These are phyloP conservation scores for Conoideocrella luteorostrata DNA, from an alignment of 2,329 filamentous ascomycete species.

Conservation along the genomic window DNA sequence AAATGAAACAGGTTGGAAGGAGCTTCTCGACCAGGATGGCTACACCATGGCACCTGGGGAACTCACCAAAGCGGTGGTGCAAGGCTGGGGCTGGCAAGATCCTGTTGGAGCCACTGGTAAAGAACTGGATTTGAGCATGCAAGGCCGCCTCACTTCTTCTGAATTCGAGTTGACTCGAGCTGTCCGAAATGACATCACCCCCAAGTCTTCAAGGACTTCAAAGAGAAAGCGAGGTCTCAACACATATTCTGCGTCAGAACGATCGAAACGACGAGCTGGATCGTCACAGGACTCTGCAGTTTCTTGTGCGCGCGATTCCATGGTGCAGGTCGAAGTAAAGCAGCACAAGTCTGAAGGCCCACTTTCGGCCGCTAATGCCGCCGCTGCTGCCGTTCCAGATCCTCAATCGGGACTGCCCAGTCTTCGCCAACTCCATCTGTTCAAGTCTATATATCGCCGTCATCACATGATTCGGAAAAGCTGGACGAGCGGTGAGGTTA, in stretches of 20 bases:
- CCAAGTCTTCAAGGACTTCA: constrained; percentile 39
- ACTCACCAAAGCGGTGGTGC: constrained; percentile 73
- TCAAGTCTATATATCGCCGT: constrained; percentile 91
- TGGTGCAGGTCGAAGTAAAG: constrained; percentile 32
- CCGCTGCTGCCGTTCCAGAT: constrained; percentile 74
- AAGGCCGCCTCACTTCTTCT: constrained; percentile 44
- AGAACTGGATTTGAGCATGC: constrained; percentile 71
- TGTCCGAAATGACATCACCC: constrained; percentile 33
- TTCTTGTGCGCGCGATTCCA: constrained; percentile 35
- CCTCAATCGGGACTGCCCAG: constrained; percentile 72
- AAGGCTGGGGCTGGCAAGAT: constrained; percentile 98
- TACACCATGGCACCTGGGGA: constrained; percentile 75
- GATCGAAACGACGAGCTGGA: constrained; percentile 46
- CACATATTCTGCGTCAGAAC: constrained; percentile 38
- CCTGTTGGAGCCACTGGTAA: constrained; percentile 67
- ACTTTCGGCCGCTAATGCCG: constrained; percentile 77
- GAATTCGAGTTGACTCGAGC: constrained; percentile 44
- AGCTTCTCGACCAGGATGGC: constrained; percentile 78
- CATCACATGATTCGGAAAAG: constrained; percentile 85
- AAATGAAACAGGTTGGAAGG: constrained; percentile 94
- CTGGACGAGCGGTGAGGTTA: constrained; percentile 82
- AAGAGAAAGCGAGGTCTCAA: constrained; percentile 51
- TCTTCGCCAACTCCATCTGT: constrained; percentile 80
- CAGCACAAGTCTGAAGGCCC: constrained; percentile 69
- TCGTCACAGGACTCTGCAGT: constrained; percentile 34